These are phyloP conservation scores for Thozetella sp. DNA, from an alignment of 495 filamentous ascomycete species.

Conservation along the genomic window DNA sequence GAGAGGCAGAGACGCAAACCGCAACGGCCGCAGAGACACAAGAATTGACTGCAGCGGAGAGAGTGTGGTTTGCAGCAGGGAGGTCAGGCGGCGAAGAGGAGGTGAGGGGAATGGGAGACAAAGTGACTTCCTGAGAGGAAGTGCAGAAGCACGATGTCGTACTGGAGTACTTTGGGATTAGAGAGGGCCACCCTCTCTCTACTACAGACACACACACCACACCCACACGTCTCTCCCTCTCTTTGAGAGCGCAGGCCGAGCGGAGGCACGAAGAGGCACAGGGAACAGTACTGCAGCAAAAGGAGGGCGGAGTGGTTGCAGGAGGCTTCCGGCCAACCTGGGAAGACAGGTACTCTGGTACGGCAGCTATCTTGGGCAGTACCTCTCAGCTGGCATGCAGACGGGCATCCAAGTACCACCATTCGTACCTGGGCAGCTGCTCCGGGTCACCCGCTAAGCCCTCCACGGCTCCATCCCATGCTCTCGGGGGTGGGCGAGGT, in stretches of 20 bases:
- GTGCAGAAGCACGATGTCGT: constrained; percentile 11
- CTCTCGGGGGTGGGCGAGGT: constrained; percentile 4
- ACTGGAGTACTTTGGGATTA: constrained; percentile 8
- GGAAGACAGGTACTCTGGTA: constrained; percentile 8
- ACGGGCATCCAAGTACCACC: not conserved
- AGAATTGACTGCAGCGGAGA: not conserved
- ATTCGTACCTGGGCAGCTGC: not conserved
- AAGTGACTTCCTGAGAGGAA: constrained; percentile 4
- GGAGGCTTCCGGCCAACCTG: constrained; percentile 2
- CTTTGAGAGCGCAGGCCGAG: constrained; percentile 13
- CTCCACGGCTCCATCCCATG: constrained; percentile 22
- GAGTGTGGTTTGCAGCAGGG: not conserved
- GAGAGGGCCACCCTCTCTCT: constrained; percentile 5
- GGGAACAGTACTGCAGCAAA: constrained; percentile 8
- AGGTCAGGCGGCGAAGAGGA: not conserved
- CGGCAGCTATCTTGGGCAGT: not conserved
- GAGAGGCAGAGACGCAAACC: too few relatives aligned
- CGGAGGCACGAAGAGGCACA: constrained; percentile 13
- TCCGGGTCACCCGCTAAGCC: constrained; percentile 15
- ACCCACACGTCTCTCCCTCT: constrained; percentile 5
- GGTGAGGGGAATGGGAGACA: constrained; percentile 9
- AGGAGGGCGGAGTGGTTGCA: constrained; percentile 19
- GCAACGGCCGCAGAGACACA: not conserved
- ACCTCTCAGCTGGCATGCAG: constrained; percentile 8
- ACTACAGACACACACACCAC: constrained; percentile 3